Conservation (phyloP, 768 basidiomycete genomes). For the Kwoniella dendrophila region DNA sequence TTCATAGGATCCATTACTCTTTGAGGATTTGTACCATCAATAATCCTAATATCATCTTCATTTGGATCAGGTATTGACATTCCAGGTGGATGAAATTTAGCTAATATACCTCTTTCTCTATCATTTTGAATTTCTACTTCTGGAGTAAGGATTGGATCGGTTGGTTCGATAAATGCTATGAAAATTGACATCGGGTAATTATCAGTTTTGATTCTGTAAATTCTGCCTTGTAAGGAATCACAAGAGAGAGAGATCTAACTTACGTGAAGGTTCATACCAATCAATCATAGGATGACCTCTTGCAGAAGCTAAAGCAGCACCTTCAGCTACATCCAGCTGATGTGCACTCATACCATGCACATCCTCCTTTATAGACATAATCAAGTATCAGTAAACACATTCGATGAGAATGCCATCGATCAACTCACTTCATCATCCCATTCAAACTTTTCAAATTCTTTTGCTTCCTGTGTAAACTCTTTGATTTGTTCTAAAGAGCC, state of each 20-base stretch:
- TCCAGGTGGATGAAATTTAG: constrained; percentile 24
- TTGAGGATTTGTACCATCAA: background rate
- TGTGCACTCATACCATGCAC: constrained; percentile 30
- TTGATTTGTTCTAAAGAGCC: constrained; percentile 30
- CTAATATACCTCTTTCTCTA: constrained; percentile 43
- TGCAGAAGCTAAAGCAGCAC: constrained; percentile 23
- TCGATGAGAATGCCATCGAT: background rate
- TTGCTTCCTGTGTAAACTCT: constrained; percentile 34
- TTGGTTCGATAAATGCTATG: constrained; percentile 26
- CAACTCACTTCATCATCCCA: constrained; percentile 33
- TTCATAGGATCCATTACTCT: constrained; percentile 12
- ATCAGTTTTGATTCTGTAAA: too few species aligned
- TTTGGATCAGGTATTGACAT: constrained; percentile 14
- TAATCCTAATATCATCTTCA: constrained; percentile 10
- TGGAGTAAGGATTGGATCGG: constrained; percentile 10
- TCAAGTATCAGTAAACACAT: background rate
- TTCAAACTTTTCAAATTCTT: constrained; percentile 36
- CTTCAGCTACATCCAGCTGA: constrained; percentile 36
- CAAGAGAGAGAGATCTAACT: background rate
- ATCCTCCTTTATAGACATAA: constrained; percentile 15
- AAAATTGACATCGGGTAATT: constrained; percentile 1
- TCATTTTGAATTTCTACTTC: constrained; percentile 32
- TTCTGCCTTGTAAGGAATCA: background rate
- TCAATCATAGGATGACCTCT: constrained; percentile 27
- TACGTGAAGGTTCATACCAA: constrained; percentile 46